A percentile compares a stretch with the other conserved stretches of the same genome.
Conservation (phyloP, 1,284 basidiomycete genomes). For the Xerocomus minutiporus region DNA sequence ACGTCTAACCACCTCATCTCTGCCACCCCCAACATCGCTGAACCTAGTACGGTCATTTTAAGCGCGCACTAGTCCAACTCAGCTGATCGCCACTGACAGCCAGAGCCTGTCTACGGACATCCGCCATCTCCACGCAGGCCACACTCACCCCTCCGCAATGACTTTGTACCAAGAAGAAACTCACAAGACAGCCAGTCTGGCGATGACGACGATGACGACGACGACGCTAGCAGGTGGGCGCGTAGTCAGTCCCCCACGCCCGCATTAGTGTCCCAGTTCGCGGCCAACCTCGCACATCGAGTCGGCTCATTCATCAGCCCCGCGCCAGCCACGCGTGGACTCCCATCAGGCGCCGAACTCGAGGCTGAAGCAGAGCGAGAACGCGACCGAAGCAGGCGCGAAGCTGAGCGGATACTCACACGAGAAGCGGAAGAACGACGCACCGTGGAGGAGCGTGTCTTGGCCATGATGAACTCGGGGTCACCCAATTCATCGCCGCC, state of each 20-base stretch:
- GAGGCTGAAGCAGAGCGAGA: slow-evolving; percentile 74
- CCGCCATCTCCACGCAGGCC: slow-evolving; percentile 41
- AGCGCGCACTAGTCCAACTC: neutral
- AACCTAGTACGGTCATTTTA: slow-evolving; percentile 20
- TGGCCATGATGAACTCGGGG: slow-evolving; percentile 57
- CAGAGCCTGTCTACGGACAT: slow-evolving; percentile 33
- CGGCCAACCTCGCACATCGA: slow-evolving; percentile 64
- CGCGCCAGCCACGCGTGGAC: slow-evolving; percentile 36
- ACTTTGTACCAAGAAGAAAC: slow-evolving; percentile 32
- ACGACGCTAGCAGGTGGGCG: slow-evolving; percentile 40
- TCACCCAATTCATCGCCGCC: slow-evolving; percentile 42
- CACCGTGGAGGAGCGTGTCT: slow-evolving; percentile 65
- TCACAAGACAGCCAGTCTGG: slow-evolving; percentile 55
- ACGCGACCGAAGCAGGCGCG: slow-evolving; percentile 64
- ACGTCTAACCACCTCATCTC: slow-evolving; percentile 20
- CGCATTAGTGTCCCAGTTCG: slow-evolving; percentile 66
- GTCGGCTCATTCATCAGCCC: slow-evolving; percentile 60
- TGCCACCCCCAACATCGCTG: slow-evolving; percentile 28
- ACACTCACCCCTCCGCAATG: slow-evolving; percentile 65
- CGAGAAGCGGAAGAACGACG: slow-evolving; percentile 64
- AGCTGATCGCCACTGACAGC: slow-evolving; percentile 22
- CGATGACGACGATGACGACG: slow-evolving; percentile 45
- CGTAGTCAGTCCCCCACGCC: slow-evolving; percentile 44
- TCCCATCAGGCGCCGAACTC: slow-evolving; percentile 69
- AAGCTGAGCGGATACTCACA: slow-evolving; percentile 70